Base-by-base conservation (phyloP, 768 basidiomycete genomes). In the Gloeostereum incarnatum region DNA sequence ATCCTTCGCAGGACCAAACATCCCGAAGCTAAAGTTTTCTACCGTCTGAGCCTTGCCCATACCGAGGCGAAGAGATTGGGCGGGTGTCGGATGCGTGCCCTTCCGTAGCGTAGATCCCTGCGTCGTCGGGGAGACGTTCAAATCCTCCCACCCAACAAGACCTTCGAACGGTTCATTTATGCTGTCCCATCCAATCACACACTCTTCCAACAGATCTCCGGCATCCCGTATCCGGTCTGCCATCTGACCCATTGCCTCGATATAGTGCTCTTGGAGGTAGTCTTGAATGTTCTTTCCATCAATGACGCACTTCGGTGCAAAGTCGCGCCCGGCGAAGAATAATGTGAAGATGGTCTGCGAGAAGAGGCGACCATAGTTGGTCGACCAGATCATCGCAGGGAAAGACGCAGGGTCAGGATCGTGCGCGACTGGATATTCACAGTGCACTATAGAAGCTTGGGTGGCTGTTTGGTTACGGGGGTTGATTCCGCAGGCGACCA, bases 301-400 rank as follows among this genome's bases (percentile, higher is more conserved):
- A 45, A 98, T 81, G 50, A 84, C 60, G 56, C 92, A 97, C 38
- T 80, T 80, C 0, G 96, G 96, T 0, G 96, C 91, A 56, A 85
- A 98, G 29, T 80, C 76, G 6, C 77, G 71, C 1, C 92, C 92
- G 16, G 84, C 91, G 55, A 87, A 98, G 70, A 97, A 98, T 45
- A 99, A 73, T 5, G 94, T 91, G 64, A 94, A 94, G 38, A 96
- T 55, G 8, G 91, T 94, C 54, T 91, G 86, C 14, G 79, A 78
- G 36, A 83, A 75, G 20, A 97, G 78, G 13, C 85, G 87, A 29
- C 85, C 78, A 53, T 97, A 97, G 54, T 98, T 97, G 18, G 94
- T 97, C 5, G 81, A 78, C 96, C 96, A 99, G 44, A 91, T 75
- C 96, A 99, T 99, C 34, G 84, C 78, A 4, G 96, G 94, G 44